A percentile compares a stretch with the other conserved stretches of the same genome.
Conservation (phyloP, 176 grass and related monocot genomes). For the Thinopyrum elongatum region DNA sequence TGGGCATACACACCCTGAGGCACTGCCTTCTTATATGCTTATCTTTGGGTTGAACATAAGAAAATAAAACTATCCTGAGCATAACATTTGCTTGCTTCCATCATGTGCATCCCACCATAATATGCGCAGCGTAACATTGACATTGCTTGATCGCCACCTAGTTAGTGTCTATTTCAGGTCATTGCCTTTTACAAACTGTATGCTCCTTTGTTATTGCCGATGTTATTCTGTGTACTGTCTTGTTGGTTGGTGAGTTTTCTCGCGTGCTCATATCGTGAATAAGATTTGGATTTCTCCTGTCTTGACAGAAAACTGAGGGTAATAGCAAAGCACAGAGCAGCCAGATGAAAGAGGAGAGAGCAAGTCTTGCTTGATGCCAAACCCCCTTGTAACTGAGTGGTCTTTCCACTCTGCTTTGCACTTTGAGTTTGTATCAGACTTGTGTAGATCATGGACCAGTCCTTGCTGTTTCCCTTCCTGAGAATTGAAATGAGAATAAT, state of each 20-base stretch:
- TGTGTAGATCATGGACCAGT: conserved; percentile 29
- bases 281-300: not conserved
- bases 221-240: not conserved
- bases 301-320: conserved; percentile 37
- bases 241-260: not conserved
- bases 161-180: not conserved
- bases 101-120: not conserved
- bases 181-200: not conserved
- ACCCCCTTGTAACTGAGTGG: conserved; percentile 16
- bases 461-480: not conserved
- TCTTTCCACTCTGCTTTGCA: not conserved
- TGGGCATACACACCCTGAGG: not conserved
- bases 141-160: not conserved
- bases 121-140: not conserved
- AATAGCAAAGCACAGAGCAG: not conserved
- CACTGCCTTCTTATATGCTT: not conserved
- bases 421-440: conserved; percentile 25
- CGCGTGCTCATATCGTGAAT: not conserved
- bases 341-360: conserved; percentile 6
- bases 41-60: not conserved
- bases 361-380: not conserved
- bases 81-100: not conserved
- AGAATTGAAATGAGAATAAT: conserved; percentile 12
- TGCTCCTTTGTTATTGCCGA: not conserved
- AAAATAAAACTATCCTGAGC: not conserved